These are phyloP conservation scores for Diplodia sapinea DNA, from an alignment of 2,329 filamentous ascomycete species.

Conservation along the genomic window DNA sequence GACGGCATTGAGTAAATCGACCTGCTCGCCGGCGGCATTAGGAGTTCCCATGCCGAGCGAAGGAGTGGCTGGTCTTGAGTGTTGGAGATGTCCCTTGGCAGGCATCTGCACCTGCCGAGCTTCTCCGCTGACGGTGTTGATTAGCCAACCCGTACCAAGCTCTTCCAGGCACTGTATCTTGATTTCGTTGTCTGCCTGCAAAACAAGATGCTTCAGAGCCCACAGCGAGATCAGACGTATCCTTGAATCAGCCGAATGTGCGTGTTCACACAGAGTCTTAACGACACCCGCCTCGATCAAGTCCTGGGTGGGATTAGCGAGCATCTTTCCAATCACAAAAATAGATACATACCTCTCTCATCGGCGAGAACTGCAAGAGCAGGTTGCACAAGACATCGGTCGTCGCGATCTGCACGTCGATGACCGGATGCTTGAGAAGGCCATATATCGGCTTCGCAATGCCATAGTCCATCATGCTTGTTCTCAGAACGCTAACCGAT, in stretches of 20 bases:
- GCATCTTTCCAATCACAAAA: slow-evolving; percentile 31
- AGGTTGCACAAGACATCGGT: slow-evolving; percentile 86
- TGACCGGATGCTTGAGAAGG: slow-evolving; percentile 74
- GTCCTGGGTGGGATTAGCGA: slow-evolving; percentile 55
- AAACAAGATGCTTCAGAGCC: slow-evolving; percentile 90
- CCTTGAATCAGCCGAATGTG: slow-evolving; percentile 78
- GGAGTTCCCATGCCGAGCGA: slow-evolving; percentile 59
- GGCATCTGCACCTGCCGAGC: slow-evolving; percentile 40
- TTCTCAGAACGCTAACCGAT: slow-evolving; percentile 82
- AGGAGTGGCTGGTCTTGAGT: slow-evolving; percentile 36
- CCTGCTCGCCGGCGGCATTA: slow-evolving; percentile 65
- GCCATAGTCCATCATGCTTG: slow-evolving; percentile 83
- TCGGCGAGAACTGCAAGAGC: slow-evolving; percentile 85
- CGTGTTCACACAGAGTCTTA: slow-evolving; percentile 79
- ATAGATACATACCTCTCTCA: slow-evolving; percentile 74
- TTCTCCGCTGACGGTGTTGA: slow-evolving; percentile 70
- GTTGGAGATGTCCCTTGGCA: slow-evolving; percentile 45
- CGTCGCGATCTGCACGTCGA: slow-evolving; percentile 84
- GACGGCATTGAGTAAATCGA: slow-evolving; percentile 63
- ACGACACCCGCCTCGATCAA: slow-evolving; percentile 77
- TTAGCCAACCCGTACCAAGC: slow-evolving; percentile 78
- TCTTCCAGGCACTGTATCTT: slow-evolving; percentile 80
- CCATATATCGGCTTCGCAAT: slow-evolving; percentile 78
- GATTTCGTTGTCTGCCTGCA: slow-evolving; percentile 70
- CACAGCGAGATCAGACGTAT: slow-evolving; percentile 86